Conservation (phyloP, 805 yeast species). For the Ogataea pilisensis region DNA sequence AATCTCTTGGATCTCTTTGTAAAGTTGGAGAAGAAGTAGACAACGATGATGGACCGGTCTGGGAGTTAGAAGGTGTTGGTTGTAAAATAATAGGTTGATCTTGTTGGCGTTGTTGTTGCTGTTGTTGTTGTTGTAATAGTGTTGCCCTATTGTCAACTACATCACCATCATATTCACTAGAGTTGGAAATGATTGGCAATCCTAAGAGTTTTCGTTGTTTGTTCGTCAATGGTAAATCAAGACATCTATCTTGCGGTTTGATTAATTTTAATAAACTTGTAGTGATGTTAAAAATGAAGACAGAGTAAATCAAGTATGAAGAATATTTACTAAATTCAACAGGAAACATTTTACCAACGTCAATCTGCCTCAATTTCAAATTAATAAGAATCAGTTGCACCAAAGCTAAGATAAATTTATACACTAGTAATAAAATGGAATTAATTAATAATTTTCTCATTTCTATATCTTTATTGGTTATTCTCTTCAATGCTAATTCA, state of each 20-base stretch:
- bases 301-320: constrained; percentile 18
- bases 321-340: constrained; percentile 10
- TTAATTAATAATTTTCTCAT: constrained; percentile 30
- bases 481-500: constrained; percentile 40
- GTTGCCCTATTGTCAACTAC: constrained; percentile 1
- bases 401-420: constrained; percentile 27
- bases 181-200: constrained; percentile 22
- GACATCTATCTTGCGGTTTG: constrained; percentile 45
- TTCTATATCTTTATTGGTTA: constrained; percentile 38
- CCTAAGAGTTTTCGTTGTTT: constrained; percentile 46
- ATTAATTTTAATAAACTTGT: constrained; percentile 29
- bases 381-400: constrained; percentile 15
- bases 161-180: constrained; percentile 4
- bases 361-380: constrained; percentile 7
- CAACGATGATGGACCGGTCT: neutral
- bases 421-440: constrained; percentile 27
- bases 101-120: neutral
- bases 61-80: neutral
- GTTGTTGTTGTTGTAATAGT: constrained; percentile 1
- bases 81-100: constrained; percentile 2
- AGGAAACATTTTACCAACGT: neutral
- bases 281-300: constrained; percentile 29
- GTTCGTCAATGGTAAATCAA: constrained; percentile 45
- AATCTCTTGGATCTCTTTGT: constrained; percentile 10
- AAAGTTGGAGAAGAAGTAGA: constrained; percentile 2